Conservation (phyloP, 2,329 filamentous ascomycete genomes). For the Aspergillaceae sp. region DNA sequence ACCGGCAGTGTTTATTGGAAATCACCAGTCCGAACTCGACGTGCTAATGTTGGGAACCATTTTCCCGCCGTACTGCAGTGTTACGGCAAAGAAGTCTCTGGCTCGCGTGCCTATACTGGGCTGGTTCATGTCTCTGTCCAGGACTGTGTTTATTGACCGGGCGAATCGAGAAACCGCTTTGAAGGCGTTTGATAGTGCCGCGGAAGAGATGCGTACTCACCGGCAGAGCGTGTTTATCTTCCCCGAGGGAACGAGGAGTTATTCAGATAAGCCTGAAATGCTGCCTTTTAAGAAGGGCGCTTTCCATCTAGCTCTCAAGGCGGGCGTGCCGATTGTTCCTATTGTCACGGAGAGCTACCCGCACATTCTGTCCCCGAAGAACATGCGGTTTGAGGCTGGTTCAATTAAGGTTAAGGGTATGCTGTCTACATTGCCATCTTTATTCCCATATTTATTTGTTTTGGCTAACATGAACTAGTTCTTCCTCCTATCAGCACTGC, state of each 20-base stretch:
- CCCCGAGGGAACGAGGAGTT: constrained; percentile 81
- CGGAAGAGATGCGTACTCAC: constrained; percentile 63
- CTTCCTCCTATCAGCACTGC: constrained; percentile 71
- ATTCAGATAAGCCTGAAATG: constrained; percentile 69
- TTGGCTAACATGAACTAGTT: constrained; percentile 43
- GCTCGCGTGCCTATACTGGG: constrained; percentile 75
- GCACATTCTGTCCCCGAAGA: constrained; percentile 59
- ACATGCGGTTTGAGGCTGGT: constrained; percentile 57
- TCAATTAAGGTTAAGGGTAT: constrained; percentile 66
- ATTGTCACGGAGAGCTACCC: constrained; percentile 74
- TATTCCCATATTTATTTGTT: background rate
- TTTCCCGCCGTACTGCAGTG: constrained; percentile 84
- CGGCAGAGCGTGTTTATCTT: constrained; percentile 53
- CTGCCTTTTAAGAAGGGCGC: constrained; percentile 99
- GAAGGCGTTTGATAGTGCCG: constrained; percentile 75
- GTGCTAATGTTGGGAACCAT: constrained; percentile 81
- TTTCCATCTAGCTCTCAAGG: constrained; percentile 91
- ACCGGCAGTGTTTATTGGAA: constrained; percentile 84
- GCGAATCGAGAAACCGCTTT: constrained; percentile 73
- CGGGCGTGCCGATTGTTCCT: constrained; percentile 85
- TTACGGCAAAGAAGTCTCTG: constrained; percentile 84
- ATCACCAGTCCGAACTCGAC: constrained; percentile 95
- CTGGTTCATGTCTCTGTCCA: constrained; percentile 86
- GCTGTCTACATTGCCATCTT: constrained; percentile 13
- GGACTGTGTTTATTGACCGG: constrained; percentile 92